Evolutionary conservation across 75 land plant species (phyloP), one percentile per base, ranked within the genome.

Genomic region (Sequoiadendron giganteum): DNA sequence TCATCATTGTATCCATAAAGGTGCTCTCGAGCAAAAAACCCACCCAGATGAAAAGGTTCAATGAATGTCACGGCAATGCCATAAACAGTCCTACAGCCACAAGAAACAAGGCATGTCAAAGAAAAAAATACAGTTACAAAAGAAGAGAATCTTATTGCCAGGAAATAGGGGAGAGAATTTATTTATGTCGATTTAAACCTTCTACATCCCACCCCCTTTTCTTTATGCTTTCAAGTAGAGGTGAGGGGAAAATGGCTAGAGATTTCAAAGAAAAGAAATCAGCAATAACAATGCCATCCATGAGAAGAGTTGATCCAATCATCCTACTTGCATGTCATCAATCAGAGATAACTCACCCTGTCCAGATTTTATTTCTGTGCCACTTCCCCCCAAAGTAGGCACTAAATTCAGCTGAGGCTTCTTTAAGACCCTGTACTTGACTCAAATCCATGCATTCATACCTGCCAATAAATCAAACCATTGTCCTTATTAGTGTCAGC

Each of bases 41-140:
- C 85, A 86, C 86, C 90, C 39, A 92, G 90, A 86, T 94, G 85
- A 48, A 93, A 78, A 80, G 96, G 91, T 77, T 95, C 93, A 85
- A 95, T 92, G 48, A 95, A 90, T 70, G 95, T 94, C 36, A 94
- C 91, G 72, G 91, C 93, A 90, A 95, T 93, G 15, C 96, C 95
- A 86, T 85, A 36, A 55, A 94, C 89, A 58, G 93, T 88, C 58
- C 96, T 95, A 83, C 19, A 83, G 15, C 55, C 79, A 40, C 86
- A 55, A 70, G 48, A 90, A 61, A 40, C 43, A 73, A 86, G 32
- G 47, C 10, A 88, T 6, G 19, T 87, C 61, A 70, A n/a, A 28
- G 13, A 82, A 28, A 14, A 82, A n/a, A 82, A n/a, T 82, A 47
- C 3, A 45, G 5, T 19, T 9, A 43, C 10, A 11, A 43, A 45